Percentiles rank a stretch among this genome's conserved stretches.
Conservation (phyloP, 257 asterid species). For the Buddleja alternifolia region DNA sequence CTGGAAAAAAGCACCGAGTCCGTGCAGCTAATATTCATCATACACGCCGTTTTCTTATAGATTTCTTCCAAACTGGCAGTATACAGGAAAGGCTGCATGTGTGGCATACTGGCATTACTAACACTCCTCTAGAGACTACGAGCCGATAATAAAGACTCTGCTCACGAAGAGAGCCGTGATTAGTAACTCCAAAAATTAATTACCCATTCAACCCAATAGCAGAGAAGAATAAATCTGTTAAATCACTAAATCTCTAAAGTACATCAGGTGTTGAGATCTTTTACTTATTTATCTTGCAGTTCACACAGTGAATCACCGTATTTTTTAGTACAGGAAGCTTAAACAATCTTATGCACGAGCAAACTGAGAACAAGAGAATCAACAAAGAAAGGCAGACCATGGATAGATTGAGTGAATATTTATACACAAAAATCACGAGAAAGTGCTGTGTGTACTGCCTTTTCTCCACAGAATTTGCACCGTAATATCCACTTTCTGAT, state of each 20-base stretch:
- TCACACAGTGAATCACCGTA: too few relatives aligned
- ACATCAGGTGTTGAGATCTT: too few relatives aligned
- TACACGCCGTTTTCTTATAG: background rate
- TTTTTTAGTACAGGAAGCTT: too few relatives aligned
- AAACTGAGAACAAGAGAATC: background rate
- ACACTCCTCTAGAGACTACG: background rate
- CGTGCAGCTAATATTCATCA: background rate
- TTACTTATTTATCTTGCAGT: too few relatives aligned
- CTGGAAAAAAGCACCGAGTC: too few relatives aligned
- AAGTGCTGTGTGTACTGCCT: conserved; percentile 38
- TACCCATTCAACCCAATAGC: background rate
- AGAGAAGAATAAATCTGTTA: too few relatives aligned
- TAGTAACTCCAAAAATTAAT: background rate
- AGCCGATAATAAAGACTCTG: too few relatives aligned
- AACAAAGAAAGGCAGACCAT: conserved; percentile 36
- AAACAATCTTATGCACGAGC: background rate
- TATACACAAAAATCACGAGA: conserved; percentile 33
- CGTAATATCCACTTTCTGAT: conserved; percentile 54
- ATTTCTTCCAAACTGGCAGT: background rate
- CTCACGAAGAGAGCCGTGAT: background rate
- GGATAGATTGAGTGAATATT: conserved; percentile 48
- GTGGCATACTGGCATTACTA: too few relatives aligned
- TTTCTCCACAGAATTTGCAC: conserved; percentile 56
- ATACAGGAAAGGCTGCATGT: too few relatives aligned
- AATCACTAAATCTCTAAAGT: too few relatives aligned